These are phyloP conservation scores for Grigorovia humatica DNA, from an alignment of 805 yeast genomes.

Conservation along the genomic window DNA sequence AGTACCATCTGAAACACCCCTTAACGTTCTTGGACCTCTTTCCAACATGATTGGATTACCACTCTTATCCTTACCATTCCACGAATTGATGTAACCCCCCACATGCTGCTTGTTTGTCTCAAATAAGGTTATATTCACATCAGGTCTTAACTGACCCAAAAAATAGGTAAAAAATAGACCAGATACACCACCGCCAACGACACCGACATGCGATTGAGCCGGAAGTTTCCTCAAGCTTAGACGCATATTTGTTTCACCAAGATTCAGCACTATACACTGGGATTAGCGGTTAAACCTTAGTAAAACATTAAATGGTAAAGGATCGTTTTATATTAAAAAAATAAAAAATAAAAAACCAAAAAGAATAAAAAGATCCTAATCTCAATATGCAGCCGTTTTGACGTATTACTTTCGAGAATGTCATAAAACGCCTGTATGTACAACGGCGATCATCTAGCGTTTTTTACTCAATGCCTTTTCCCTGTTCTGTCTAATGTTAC, in stretches of 20 bases:
- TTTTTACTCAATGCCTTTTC: constrained; percentile 25
- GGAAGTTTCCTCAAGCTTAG: constrained; percentile 13
- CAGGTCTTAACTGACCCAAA: constrained; percentile 65
- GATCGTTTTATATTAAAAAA: too few relatives aligned
- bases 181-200: constrained; percentile 82
- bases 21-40: constrained; percentile 83
- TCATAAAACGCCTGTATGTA: not conserved
- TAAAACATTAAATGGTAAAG: too few relatives aligned
- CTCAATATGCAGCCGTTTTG: not conserved
- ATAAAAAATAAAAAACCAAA: too few relatives aligned
- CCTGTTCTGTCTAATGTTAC: constrained; percentile 31
- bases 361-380: too few relatives aligned
- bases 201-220: constrained; percentile 42
- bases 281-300: too few relatives aligned
- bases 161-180: constrained; percentile 71
- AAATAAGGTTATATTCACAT: constrained; percentile 49
- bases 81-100: constrained; percentile 77
- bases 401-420: not conserved
- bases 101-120: constrained; percentile 41
- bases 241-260: not conserved
- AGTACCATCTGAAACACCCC: constrained; percentile 77
- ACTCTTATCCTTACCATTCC: constrained; percentile 26
- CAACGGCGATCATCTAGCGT: not conserved
- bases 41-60: constrained; percentile 39
- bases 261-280: not conserved